phyloP scores from a whole-genome alignment of 2,329 filamentous ascomycete genomes.

The Dothideomycetes sp. region DNA sequence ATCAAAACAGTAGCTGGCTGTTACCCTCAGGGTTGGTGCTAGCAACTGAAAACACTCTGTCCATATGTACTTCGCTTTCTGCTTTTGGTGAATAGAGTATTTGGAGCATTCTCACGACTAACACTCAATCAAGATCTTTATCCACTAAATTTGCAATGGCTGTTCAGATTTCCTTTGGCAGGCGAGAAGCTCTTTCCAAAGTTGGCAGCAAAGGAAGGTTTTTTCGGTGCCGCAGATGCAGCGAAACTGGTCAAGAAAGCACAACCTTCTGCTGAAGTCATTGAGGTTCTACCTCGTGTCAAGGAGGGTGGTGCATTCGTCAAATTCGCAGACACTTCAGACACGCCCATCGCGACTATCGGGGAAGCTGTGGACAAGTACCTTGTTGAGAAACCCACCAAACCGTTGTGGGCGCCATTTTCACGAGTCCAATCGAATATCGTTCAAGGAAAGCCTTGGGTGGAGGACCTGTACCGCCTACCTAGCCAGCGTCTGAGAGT shows the following conservation, averaged over 20 bases:
- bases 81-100: no score
- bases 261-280: conserved; percentile 48
- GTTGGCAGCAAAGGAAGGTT: conserved; percentile 39
- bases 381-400: conserved; percentile 59
- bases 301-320: conserved; percentile 92
- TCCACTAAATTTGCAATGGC: conserved; percentile 61
- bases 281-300: conserved; percentile 69
- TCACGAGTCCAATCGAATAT: conserved; percentile 57
- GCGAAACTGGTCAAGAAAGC: conserved; percentile 39
- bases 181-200: conserved; percentile 34
- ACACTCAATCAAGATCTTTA: conserved; percentile 55
- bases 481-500: conserved; percentile 67
- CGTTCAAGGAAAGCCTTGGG: conserved; percentile 80
- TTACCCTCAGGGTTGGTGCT: no score
- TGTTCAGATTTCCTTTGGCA: conserved; percentile 42
- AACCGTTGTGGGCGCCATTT: conserved; percentile 85
- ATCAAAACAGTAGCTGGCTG: no score
- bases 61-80: no score
- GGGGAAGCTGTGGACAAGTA: conserved; percentile 51
- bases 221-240: conserved; percentile 46
- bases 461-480: conserved; percentile 80
- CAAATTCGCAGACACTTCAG: conserved; percentile 51
- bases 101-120: background rate
- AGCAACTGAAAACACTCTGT: no score
- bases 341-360: conserved; percentile 35